Base-by-base conservation (phyloP, 768 basidiomycete species). In the Sutorius australiensis region DNA sequence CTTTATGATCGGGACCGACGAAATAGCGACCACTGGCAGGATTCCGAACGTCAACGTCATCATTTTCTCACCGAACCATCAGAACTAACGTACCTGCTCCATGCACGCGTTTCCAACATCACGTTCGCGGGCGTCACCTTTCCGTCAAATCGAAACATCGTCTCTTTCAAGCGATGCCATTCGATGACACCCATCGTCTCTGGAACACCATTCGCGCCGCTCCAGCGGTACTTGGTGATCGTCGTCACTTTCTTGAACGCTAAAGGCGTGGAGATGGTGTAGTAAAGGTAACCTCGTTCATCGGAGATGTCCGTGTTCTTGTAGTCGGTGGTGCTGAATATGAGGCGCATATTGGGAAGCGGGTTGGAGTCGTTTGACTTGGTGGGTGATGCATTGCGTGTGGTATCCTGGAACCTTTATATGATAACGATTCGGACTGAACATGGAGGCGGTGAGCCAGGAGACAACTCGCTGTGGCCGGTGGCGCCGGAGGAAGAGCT, bases 1-100 rank as follows among this genome's bases (percentile, higher is more conserved):
- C 53, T 9, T 47, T 59, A 2, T 56, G 60, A 50, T 73, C 65
- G 0, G 62, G 68, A 11, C 69, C 73, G 27, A 53, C 52, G 46
- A 74, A 74, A 16, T 66, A 58, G n/a, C 67, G 69, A 27, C 63
- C 62, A 28, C 73, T 73, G 33, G 8, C 8, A 6, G 3, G 17
- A 31, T 45, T 13, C 6, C 16, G 2, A 17, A 33, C 19, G 27
- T 59, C 37, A 58, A 30, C 36, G 11, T 49, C 13, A 2, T 24
- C 13, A 16, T 27, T 14, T 12, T 3, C 7, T 27, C 14, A 19
- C 16, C 10, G 33, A 41, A 37, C 33, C 5, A 6, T 12, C 17
- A 13, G 19, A 36, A 47, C 19, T 19, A 32, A 56, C 63, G 21
- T 36, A 66, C 63, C 48, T 57, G 30, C 38, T 53, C 60, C 63